Conservation (phyloP, 1,284 basidiomycete genomes). For the Rhodotorula sp. region DNA sequence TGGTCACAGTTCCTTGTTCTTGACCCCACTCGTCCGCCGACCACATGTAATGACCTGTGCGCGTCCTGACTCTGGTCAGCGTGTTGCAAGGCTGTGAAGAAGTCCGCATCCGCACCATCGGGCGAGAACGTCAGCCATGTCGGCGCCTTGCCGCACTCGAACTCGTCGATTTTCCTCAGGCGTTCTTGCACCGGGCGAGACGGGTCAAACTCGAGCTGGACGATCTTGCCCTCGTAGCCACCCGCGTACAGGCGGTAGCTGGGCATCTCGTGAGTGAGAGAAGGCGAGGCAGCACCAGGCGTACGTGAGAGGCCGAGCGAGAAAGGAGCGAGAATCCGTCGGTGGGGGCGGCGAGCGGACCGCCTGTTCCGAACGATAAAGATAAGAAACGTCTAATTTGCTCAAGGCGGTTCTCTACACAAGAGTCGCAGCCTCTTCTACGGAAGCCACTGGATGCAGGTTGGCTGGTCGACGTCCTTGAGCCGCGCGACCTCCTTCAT, state of each 20-base stretch:
- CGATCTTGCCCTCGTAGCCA: slow-evolving; percentile 27
- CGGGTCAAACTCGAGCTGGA: slow-evolving; percentile 27
- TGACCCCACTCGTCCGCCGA: slow-evolving; percentile 24
- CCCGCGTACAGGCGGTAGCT: slow-evolving; percentile 20
- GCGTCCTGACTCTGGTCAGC: background rate
- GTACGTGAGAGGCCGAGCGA: background rate
- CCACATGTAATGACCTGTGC: background rate
- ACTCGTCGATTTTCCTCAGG: background rate
- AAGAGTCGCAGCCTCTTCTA: background rate
- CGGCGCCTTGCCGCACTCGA: slow-evolving; percentile 21
- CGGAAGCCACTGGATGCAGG: slow-evolving; percentile 21
- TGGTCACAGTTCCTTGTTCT: slow-evolving; percentile 5
- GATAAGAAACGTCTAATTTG: too few species aligned
- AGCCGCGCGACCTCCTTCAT: slow-evolving; percentile 18
- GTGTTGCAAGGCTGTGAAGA: background rate
- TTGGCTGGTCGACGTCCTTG: slow-evolving; percentile 27
- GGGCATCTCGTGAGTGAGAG: background rate
- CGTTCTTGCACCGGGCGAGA: background rate
- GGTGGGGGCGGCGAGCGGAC: background rate
- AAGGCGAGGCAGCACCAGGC: background rate
- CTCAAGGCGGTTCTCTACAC: background rate
- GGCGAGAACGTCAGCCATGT: slow-evolving; percentile 31
- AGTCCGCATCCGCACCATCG: slow-evolving; percentile 3
- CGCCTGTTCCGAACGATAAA: too few species aligned
- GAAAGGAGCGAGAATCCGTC: background rate